Evolutionary conservation across 768 basidiomycete genomes (phyloP).

Genomic region (Tricholoma bakamatsutake): DNA sequence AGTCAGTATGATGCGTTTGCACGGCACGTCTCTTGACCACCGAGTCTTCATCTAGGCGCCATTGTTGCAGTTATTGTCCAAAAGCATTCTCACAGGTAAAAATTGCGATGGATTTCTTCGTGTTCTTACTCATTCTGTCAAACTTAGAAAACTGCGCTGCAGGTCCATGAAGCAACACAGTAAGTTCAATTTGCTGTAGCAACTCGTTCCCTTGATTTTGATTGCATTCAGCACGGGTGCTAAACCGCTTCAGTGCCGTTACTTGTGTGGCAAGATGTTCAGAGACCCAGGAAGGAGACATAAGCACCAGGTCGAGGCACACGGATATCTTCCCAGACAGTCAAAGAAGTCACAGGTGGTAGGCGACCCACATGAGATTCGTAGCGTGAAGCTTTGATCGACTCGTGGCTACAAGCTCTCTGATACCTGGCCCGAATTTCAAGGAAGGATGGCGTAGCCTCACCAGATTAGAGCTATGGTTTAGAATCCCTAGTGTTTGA

Average conservation of each 20-base stretch:
- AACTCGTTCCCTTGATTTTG: not conserved
- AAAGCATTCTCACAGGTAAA: conserved; percentile 15
- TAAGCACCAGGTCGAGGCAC: conserved; percentile 15
- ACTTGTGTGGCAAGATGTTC: conserved; percentile 12
- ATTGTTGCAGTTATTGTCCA: conserved; percentile 12
- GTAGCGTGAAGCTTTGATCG: not conserved
- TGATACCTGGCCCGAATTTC: not conserved
- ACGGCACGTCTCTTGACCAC: not conserved
- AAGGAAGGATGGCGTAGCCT: not conserved
- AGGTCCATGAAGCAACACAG: conserved; percentile 19
- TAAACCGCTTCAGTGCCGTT: conserved; percentile 11
- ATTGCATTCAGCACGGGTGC: conserved; percentile 13
- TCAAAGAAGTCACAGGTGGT: conserved; percentile 11
- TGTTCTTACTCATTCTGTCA: not conserved
- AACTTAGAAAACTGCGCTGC: conserved; percentile 17
- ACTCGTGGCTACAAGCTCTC: not conserved
- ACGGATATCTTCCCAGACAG: conserved; percentile 14
- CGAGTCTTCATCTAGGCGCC: conserved; percentile 7
- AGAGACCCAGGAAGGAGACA: conserved; percentile 20
- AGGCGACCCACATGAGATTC: not conserved
- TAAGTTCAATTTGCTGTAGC: conserved; percentile 1
- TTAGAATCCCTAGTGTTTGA: not conserved
- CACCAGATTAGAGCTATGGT: not conserved
- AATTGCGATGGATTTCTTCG: too few species aligned
- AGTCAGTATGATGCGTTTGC: conserved; percentile 2